Evolutionary conservation across 1,284 basidiomycete species (phyloP), one percentile per base, ranked within the genome.

Genomic region (Xerocomus amazonicus): DNA sequence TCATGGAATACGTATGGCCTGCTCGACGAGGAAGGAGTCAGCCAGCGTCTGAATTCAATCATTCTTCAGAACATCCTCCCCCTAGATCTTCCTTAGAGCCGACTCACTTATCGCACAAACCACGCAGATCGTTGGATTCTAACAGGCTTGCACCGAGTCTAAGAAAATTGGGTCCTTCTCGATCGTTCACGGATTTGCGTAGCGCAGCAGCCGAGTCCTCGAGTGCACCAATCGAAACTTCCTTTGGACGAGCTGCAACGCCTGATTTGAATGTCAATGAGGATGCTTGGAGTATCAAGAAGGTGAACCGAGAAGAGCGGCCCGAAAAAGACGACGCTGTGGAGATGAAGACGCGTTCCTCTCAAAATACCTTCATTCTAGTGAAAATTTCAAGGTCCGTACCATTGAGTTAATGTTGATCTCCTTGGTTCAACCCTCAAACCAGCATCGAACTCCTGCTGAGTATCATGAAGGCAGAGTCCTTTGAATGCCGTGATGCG

Each of bases 1-100:
- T 97, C 56, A 85, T 93, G 80, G 89, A 92, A 63, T 98, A 98
- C 67, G 73, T 97, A 40, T 97, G 83, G 82, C 87, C 87, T 6
- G 76, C 78, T 36, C 76, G 85, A 37, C 74, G 76, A 51, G 66
- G 75, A 37, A 69, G 78, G 56, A 67, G 73, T 43, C 59, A 68
- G 45, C 41, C 19, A 37, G 46, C 51, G 53, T 53, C 60, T 31
- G 56, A 65, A 53, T 56, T 53, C 19, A 51, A 46, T 48, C 48
- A 35, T 32, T 44, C 44, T 38, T 26, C 31, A 17, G 65, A 65
- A 31, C 51, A 47, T 9, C 49, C 32, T 37, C 43, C 54, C 35
- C 45, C 58, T 2, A 63, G 73, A 44, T 61, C 70, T 34, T 77
- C 76, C 16, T 55, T 81, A 28, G 78, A 81, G 59, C 75, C 78